Evolutionary conservation across 2,329 filamentous ascomycete species (phyloP), one percentile per base, ranked within the genome.

Genomic region (Samsoniella hepiali): DNA sequence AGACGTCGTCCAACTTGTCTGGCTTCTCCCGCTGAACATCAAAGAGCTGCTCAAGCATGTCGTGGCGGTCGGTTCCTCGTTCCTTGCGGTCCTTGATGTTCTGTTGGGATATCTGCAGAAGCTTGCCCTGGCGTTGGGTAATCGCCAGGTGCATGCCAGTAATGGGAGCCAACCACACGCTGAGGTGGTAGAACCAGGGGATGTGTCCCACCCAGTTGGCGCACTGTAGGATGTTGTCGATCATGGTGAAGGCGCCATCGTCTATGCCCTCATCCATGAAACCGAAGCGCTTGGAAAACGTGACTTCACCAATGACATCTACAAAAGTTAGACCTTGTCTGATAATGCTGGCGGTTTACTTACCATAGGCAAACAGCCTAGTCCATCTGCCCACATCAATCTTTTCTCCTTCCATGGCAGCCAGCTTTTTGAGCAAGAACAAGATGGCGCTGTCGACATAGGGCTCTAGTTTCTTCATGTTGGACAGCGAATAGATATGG

Each of bases 401-500:
- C 22, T 27, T 47, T 27, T 47, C 11, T 2, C 44, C 44, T 8
- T 47, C 44, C 44, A 47, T 47, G 44, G 44, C n/a, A 22, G 17
- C 15, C 22, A 38, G 6, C 66, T 65, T 6, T 58, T 66, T 64
- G 1, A 73, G 60, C 17, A 73, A 66, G 8, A 68, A 66, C 1
- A 66, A 65, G 69, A 72, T 71, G 38, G 44, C 44, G n/a, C 44
- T 47, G 44, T 47, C 44, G 44, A 47, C 44, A 47, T 47, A 47
- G 1, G 44, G 44, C 22, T 47, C 44, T 17, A 47, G n/a, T 4
- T 47, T 47, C 67, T 66, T 56, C 71, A 72, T 1, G 61, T 66
- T 81, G 73, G 1, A 79, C 75, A 1, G 81, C 73, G 15, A 81
- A 68, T 0, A 75, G 66, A 0, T 47, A 17, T 47, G 44, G 22